Conservation (phyloP, 495 filamentous ascomycete genomes). For the Aspergillus funiculosus region DNA sequence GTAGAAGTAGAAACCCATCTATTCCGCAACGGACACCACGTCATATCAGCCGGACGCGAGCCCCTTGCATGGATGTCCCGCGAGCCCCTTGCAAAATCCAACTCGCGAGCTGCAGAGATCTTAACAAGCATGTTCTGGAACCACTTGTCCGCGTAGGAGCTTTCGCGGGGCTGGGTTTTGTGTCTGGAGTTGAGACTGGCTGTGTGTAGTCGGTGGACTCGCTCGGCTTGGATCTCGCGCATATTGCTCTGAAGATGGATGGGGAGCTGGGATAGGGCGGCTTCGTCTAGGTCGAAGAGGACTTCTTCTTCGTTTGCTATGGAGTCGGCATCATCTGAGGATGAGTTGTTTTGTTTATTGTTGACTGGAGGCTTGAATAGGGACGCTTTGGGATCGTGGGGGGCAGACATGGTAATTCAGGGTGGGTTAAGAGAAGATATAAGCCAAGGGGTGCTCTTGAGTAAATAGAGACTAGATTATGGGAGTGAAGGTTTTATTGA, state of each 20-base stretch:
- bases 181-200: background rate
- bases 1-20: background rate
- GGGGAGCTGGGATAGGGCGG: slow-evolving; percentile 20
- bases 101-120: slow-evolving; percentile 3
- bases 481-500: too few relatives aligned
- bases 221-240: slow-evolving; percentile 24
- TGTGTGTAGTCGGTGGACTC: slow-evolving; percentile 11
- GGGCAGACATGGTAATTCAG: background rate
- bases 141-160: slow-evolving; percentile 11
- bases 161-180: background rate
- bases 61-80: background rate
- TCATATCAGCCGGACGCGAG: background rate
- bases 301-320: slow-evolving; percentile 24
- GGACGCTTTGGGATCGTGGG: background rate
- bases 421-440: background rate
- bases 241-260: slow-evolving; percentile 23
- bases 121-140: slow-evolving; percentile 12
- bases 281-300: slow-evolving; percentile 22
- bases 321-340: background rate
- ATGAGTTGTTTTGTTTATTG: background rate
- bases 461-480: too few relatives aligned
- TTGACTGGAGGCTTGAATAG: background rate
- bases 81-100: background rate
- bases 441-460: too few relatives aligned
- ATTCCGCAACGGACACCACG: background rate